phyloP scores from a whole-genome alignment of 306 rosid species.

The Ceratonia siliqua region DNA sequence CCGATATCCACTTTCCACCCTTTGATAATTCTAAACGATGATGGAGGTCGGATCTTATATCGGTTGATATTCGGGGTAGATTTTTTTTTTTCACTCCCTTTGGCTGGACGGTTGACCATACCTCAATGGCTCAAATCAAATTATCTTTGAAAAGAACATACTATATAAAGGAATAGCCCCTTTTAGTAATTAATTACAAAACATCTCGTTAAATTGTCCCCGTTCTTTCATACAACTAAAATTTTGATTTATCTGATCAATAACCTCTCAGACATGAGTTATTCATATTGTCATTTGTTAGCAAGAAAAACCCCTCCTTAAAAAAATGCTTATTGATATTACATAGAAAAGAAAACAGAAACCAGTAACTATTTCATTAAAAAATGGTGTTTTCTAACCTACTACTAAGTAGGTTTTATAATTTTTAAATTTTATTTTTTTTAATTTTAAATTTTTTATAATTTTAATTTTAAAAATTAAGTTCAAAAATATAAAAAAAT shows the following conservation, averaged over 20 bases:
- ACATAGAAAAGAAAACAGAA: background rate
- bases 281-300: background rate
- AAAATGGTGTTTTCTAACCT: too few relatives aligned
- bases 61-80: conserved; percentile 35
- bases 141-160: background rate
- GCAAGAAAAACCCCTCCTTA: background rate
- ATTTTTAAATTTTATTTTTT: too few relatives aligned
- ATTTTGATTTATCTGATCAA: too few relatives aligned
- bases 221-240: background rate
- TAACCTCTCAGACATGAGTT: background rate
- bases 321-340: too few relatives aligned
- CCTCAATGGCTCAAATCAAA: background rate
- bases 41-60: background rate
- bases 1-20: background rate
- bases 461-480: too few relatives aligned
- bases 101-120: conserved; percentile 20
- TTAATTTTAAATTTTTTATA: too few relatives aligned
- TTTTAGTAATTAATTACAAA: too few relatives aligned
- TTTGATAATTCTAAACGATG: background rate
- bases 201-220: too few relatives aligned
- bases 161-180: too few relatives aligned
- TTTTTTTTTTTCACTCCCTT: conserved; percentile 3
- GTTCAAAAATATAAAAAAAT: too few relatives aligned
- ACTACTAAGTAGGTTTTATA: too few relatives aligned
- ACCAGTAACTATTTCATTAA: background rate